These are phyloP conservation scores for Rubus idaeus DNA, from an alignment of 306 rosid species.

Conservation along the genomic window DNA sequence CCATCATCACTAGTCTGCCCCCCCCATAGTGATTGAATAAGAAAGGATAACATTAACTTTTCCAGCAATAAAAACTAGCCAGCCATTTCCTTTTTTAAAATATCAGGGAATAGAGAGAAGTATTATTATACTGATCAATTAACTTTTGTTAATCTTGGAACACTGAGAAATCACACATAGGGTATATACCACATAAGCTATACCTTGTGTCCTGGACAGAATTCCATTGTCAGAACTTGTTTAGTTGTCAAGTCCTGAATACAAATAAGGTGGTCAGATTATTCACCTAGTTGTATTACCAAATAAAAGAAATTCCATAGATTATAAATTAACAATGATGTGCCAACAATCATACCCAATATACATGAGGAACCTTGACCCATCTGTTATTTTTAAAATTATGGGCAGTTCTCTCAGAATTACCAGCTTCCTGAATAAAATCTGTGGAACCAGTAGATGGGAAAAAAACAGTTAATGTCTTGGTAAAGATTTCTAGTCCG, in stretches of 20 bases:
- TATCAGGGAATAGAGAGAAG: background rate
- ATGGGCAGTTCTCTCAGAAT: constrained; percentile 75
- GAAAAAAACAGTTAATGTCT: constrained; percentile 18
- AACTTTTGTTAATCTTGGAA: background rate
- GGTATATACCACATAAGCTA: constrained; percentile 15
- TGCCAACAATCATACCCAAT: constrained; percentile 63
- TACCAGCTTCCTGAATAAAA: constrained; percentile 82
- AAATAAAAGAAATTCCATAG: background rate
- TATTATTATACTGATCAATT: no score
- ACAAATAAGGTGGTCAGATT: constrained; percentile 27
- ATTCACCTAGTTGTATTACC: background rate
- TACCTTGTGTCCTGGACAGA: constrained; percentile 73
- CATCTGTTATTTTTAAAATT: constrained; percentile 61
- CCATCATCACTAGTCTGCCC: background rate
- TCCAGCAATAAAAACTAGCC: no score
- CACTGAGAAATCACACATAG: background rate
- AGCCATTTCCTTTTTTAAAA: background rate
- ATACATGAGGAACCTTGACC: constrained; percentile 72
- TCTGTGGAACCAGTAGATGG: constrained; percentile 46
- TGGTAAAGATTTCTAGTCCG: background rate
- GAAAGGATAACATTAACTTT: no score
- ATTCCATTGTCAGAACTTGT: constrained; percentile 81
- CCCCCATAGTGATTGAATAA: no score
- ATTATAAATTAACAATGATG: background rate
- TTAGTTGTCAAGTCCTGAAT: constrained; percentile 72